A percentile compares a stretch with the other conserved stretches of the same genome.
Evolutionary conservation across 2,329 filamentous ascomycete genomes (phyloP).

Genomic region (Clarireedia hainanense): DNA sequence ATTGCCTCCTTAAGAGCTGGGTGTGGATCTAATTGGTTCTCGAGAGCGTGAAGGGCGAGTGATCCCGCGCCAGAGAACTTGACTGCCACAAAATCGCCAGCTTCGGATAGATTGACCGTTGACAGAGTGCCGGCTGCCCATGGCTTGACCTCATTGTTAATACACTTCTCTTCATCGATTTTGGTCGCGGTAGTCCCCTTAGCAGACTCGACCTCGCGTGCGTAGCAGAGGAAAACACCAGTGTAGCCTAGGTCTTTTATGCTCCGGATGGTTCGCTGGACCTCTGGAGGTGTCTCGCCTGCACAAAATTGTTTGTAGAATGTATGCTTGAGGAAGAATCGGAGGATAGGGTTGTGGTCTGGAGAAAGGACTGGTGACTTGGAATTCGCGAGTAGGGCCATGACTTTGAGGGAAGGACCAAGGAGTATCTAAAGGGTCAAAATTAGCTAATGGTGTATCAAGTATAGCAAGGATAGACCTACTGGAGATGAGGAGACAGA

Average conservation of each 20-base stretch:
- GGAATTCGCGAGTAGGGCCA: constrained; percentile 63
- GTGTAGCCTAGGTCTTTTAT: constrained; percentile 71
- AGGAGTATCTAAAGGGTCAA: constrained; percentile 45
- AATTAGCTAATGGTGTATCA: constrained; percentile 15
- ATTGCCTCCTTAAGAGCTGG: constrained; percentile 61
- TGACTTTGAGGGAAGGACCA: constrained; percentile 57
- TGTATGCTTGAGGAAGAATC: constrained; percentile 65
- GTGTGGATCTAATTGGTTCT: constrained; percentile 53
- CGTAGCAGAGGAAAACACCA: constrained; percentile 80
- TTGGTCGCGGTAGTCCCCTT: constrained; percentile 36
- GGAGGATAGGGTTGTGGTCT: constrained; percentile 65
- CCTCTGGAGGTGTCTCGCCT: constrained; percentile 64
- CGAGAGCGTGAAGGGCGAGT: constrained; percentile 60
- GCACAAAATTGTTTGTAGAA: constrained; percentile 92
- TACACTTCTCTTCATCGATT: constrained; percentile 39
- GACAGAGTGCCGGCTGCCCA: constrained; percentile 71
- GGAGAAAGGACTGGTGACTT: constrained; percentile 60
- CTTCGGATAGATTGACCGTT: constrained; percentile 50
- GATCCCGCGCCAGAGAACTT: constrained; percentile 77
- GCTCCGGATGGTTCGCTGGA: constrained; percentile 53
- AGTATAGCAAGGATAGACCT: background rate
- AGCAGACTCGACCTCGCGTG: constrained; percentile 61
- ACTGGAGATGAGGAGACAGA: constrained; percentile 60
- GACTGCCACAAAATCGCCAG: constrained; percentile 46
- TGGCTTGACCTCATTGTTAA: constrained; percentile 53